Conservation (phyloP, 306 rosid species). For the Aeschynomene evenia region DNA sequence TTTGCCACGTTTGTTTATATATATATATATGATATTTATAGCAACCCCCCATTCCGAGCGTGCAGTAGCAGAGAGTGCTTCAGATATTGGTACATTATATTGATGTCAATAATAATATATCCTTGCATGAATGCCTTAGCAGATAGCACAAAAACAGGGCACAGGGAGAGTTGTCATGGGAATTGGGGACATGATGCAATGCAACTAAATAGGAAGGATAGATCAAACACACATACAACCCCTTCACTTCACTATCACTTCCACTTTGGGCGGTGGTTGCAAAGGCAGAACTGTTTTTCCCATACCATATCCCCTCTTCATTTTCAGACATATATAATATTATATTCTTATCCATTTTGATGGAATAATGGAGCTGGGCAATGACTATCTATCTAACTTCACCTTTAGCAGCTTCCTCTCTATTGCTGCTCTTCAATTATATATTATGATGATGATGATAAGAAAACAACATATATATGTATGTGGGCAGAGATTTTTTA, state of each 20-base stretch:
- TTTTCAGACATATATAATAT: too few species aligned
- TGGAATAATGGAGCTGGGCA: slow-evolving; percentile 42
- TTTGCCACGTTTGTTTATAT: too few species aligned
- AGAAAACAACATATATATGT: slow-evolving; percentile 32
- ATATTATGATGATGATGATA: too few species aligned
- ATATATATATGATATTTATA: too few species aligned
- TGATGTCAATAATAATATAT: too few species aligned
- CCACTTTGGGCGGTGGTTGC: slow-evolving; percentile 72
- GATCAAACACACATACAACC: slow-evolving; percentile 35
- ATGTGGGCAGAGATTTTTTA: slow-evolving; percentile 51
- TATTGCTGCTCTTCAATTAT: slow-evolving; percentile 35
- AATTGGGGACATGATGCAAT: slow-evolving; percentile 56
- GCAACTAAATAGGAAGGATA: slow-evolving; percentile 22
- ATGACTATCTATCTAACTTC: slow-evolving; percentile 5
- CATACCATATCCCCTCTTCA: too few species aligned
- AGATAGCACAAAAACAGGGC: slow-evolving; percentile 24
- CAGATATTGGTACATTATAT: too few species aligned
- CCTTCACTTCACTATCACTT: slow-evolving; percentile 26
- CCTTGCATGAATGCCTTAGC: too few species aligned
- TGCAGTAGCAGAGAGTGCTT: too few species aligned
- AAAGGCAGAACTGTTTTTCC: slow-evolving; percentile 54
- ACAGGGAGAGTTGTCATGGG: slow-evolving; percentile 46
- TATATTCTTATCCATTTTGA: slow-evolving; percentile 54
- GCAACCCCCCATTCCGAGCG: too few species aligned
- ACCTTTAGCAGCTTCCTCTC: slow-evolving; percentile 25